Evolutionary conservation across 1,139 yeast species (phyloP).

Genomic region (Eremothecium cymbalariae): DNA sequence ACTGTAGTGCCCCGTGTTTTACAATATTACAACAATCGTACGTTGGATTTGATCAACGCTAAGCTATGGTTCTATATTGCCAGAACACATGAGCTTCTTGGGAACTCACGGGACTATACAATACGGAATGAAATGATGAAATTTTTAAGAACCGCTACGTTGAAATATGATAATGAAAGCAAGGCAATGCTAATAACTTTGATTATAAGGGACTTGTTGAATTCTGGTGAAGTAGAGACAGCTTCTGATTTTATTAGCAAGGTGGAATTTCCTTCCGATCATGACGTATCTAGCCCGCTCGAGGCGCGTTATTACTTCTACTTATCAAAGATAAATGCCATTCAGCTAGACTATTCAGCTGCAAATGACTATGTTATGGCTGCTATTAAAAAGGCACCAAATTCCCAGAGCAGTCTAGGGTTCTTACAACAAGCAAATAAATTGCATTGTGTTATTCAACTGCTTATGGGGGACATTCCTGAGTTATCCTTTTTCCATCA

Average conservation of each 20-base stretch:
- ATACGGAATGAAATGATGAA: conserved; percentile 63
- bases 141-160: conserved; percentile 78
- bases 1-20: conserved; percentile 47
- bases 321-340: conserved; percentile 79
- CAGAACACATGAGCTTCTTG: conserved; percentile 64
- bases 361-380: conserved; percentile 88
- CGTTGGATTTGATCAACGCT: conserved; percentile 79
- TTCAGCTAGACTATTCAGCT: conserved; percentile 84
- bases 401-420: conserved; percentile 75
- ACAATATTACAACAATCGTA: conserved; percentile 64
- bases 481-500: conserved; percentile 75
- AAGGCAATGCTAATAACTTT: conserved; percentile 81
- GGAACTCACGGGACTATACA: conserved; percentile 38
- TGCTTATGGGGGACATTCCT: conserved; percentile 97
- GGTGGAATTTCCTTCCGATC: conserved; percentile 63
- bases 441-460: conserved; percentile 77
- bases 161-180: conserved; percentile 89
- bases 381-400: conserved; percentile 97
- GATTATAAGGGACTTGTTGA: conserved; percentile 69
- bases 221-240: conserved; percentile 72
- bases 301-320: conserved; percentile 90
- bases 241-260: conserved; percentile 88
- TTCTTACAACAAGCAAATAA: conserved; percentile 88
- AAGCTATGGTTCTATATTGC: conserved; percentile 90
- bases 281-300: conserved; percentile 68